Conservation (phyloP, 2,329 filamentous ascomycete genomes). For the Arthroderma sp. region DNA sequence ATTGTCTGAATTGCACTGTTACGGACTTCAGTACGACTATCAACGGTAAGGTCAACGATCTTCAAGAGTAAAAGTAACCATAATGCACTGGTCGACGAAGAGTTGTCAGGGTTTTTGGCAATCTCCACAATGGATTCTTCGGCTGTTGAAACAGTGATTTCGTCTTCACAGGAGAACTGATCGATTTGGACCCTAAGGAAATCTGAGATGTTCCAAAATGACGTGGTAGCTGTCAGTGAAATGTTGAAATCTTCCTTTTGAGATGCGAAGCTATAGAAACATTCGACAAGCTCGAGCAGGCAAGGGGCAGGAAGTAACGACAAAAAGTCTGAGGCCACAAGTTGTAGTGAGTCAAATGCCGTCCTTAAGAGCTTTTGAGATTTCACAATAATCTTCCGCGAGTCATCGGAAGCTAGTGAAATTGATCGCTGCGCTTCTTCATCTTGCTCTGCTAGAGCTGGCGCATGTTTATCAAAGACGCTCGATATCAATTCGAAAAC, state of each 20-base stretch:
- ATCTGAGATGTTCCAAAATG: constrained; percentile 92
- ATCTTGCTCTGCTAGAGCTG: background rate
- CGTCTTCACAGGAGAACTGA: constrained; percentile 27
- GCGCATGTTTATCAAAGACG: constrained; percentile 46
- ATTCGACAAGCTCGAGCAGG: constrained; percentile 68
- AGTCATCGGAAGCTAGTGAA: constrained; percentile 14
- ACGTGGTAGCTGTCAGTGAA: constrained; percentile 83
- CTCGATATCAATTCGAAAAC: constrained; percentile 76
- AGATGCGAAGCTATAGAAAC: constrained; percentile 75
- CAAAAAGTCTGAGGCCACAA: constrained; percentile 91
- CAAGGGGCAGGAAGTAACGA: constrained; percentile 58
- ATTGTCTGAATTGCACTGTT: constrained; percentile 75
- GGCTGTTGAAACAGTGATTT: constrained; percentile 36
- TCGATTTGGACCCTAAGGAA: constrained; percentile 51
- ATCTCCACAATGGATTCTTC: constrained; percentile 47
- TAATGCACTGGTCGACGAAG: constrained; percentile 40
- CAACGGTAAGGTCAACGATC: constrained; percentile 31
- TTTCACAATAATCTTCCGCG: constrained; percentile 15
- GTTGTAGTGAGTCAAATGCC: constrained; percentile 77
- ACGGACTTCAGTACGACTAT: constrained; percentile 30
- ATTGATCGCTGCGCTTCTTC: constrained; percentile 14
- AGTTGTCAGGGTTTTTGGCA: constrained; percentile 47
- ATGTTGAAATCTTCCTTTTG: constrained; percentile 92
- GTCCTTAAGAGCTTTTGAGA: constrained; percentile 70
- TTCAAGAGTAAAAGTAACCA: constrained; percentile 28